Evolutionary conservation across 2,329 filamentous ascomycete genomes (phyloP), one percentile per base, ranked within the genome.

Genomic region (Laburnicola sp.): DNA sequence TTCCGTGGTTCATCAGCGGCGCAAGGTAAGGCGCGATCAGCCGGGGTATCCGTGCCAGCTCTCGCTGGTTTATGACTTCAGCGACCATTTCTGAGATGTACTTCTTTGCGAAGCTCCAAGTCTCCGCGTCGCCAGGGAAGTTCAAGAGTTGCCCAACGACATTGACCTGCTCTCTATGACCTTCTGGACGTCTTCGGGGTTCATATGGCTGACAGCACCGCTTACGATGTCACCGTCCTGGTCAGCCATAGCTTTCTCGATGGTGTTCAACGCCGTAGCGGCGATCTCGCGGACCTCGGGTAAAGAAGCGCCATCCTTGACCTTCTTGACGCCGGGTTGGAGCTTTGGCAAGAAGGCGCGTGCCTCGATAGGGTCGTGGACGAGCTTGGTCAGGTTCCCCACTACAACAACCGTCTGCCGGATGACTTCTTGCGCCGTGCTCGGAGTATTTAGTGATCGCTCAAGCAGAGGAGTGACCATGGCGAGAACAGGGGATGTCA

Each of bases 321-420:
- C 93, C 48, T 82, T 83, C 79, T 97, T 91, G 40, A 99, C 89
- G 83, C 94, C 94, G 37, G 94, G 94, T 68, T 89, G 88, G 45
- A 99, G 81, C 76, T 96, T 97, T 45, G 94, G 94, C 70, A 99
- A 77, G 81, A 99, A 99, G 49, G 90, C 90, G 60, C 94, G 84
- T 30, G 94, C 94, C 78, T 99, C 94, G 53, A 96, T 85, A 10
- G 94, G 94, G 72, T 90, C 92, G 74, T 99, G 94, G 26, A 99
- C 94, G 28, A 99, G 85, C 79, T 96, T 97, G 54, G 94, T 99
- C 78, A 99, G 80, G 77, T 99, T 99, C 78, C 99, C 94, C 21
- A 94, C 89, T 45, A 99, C 95, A 48, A 99, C 91, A 27, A 96
- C 91, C 2, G 94, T 96, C 77, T 97, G 93, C 55, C 94, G 88